Base-by-base conservation (phyloP, 768 basidiomycete genomes). In the Phaeolepiota aurea region DNA sequence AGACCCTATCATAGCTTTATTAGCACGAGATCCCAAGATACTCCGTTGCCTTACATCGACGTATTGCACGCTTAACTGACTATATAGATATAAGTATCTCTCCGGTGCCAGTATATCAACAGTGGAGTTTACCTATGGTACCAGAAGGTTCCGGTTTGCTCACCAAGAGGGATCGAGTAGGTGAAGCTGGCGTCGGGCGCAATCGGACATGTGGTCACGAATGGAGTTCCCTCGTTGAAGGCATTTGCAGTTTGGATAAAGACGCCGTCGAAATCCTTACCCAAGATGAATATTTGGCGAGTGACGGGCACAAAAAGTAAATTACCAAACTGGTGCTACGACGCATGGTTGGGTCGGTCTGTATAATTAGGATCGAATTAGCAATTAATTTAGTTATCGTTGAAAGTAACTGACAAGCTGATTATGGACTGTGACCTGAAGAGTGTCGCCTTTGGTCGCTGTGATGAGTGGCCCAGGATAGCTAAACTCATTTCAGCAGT, bases 381-480 rank as follows among this genome's bases (percentile, higher is more conserved):
- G n/a, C n/a, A 18, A n/a, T n/a, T n/a, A n/a, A 38, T 23, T n/a
- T 33, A 1, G 14, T 15, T 9, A 11, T 3, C 0, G 25, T 4
- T n/a, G n/a, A 16, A 20, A 13, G 31, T 28, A 15, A 12, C 72
- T 54, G 22, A 55, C 57, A 28, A 76, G 57, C 22, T 49, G 36
- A 42, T 76, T 71, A 28, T 64, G 56, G 14, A 76, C 67, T 13
- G 65, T 69, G 32, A 77, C 57, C 15, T 41, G 40, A 38, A 74
- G 63, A 20, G 54, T 54, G 37, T 69, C 61, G 3, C 71, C 66
- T 44, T 74, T 78, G 16, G 59, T 54, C 14, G 52, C 54, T 3
- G 48, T 53, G 47, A 78, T 69, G 35, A 69, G 47, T 5, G 76
- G 76, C 4, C 71, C 76, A 13, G 76, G 76, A 45, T 53, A 58